phyloP scores from a whole-genome alignment of 208 protist species.

The Wallacemonas rigidus region DNA sequence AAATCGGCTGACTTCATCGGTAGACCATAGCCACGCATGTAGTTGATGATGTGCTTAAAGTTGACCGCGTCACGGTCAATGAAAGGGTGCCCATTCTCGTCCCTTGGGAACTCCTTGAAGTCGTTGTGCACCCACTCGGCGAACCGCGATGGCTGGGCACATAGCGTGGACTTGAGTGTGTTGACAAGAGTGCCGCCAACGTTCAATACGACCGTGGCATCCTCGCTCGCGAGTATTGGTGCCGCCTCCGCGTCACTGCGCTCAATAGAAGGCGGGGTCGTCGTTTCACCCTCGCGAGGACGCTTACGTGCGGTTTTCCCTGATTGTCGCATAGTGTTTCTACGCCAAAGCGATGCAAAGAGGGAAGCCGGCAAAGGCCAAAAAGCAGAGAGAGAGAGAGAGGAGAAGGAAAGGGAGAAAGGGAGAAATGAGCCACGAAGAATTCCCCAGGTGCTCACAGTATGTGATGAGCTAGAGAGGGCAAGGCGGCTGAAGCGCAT shows the following conservation, averaged over 20 bases:
- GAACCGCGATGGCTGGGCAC: slow-evolving; percentile 56
- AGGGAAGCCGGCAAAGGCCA: not conserved
- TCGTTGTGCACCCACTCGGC: slow-evolving; percentile 62
- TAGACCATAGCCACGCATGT: slow-evolving; percentile 83
- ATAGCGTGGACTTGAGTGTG: slow-evolving; percentile 73
- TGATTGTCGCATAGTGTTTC: not conserved
- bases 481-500: no score
- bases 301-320: slow-evolving; percentile 9
- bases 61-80: slow-evolving; percentile 82
- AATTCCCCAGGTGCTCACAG: no score
- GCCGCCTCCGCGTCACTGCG: slow-evolving; percentile 5
- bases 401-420: not conserved
- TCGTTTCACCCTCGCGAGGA: slow-evolving; percentile 21
- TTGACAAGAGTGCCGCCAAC: slow-evolving; percentile 72
- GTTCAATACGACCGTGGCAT: slow-evolving; percentile 58
- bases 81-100: slow-evolving; percentile 72
- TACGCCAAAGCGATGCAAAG: not conserved
- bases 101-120: slow-evolving; percentile 74
- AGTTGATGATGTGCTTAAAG: slow-evolving; percentile 83
- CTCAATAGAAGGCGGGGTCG: not conserved
- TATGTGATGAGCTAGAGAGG: no score
- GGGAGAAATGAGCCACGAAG: no score
- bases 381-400: slow-evolving; percentile 15
- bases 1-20: slow-evolving; percentile 61
- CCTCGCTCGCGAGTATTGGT: not conserved